These are phyloP conservation scores for Thalassiosira livingstoniorum DNA, from an alignment of 352 stramenopile species.

Conservation along the genomic window DNA sequence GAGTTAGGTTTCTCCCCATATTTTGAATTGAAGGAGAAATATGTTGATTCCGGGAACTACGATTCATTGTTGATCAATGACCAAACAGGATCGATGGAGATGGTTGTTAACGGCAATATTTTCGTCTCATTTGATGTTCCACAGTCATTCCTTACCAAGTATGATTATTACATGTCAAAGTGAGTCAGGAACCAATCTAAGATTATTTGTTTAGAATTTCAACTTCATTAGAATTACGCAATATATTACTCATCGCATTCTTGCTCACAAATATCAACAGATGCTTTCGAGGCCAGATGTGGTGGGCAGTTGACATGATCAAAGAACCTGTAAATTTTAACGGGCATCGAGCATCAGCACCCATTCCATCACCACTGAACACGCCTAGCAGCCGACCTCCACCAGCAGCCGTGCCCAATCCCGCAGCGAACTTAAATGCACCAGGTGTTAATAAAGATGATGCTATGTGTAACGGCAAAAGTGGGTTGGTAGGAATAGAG, in stretches of 20 bases:
- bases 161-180: constrained; percentile 54
- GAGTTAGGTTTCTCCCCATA: constrained; percentile 59
- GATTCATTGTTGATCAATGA: constrained; percentile 50
- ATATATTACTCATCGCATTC: too few species aligned
- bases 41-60: constrained; percentile 45
- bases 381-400: not conserved
- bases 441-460: constrained; percentile 54
- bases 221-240: too few species aligned
- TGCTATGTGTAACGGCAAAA: constrained; percentile 33
- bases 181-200: too few species aligned
- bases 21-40: constrained; percentile 56
- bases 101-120: constrained; percentile 49
- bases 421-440: constrained; percentile 2
- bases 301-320: constrained; percentile 66
- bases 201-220: too few species aligned
- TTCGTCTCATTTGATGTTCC: constrained; percentile 50
- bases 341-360: constrained; percentile 17
- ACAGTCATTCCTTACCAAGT: constrained; percentile 46
- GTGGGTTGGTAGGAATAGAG: constrained; percentile 35
- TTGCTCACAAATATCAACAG: too few species aligned
- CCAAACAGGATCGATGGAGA: constrained; percentile 53
- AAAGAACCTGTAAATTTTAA: too few species aligned
- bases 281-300: constrained; percentile 65
- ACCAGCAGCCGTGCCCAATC: not conserved
- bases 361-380: not conserved